Conservation (phyloP, 2,329 filamentous ascomycete genomes). For the Helicocarpus griseus region DNA sequence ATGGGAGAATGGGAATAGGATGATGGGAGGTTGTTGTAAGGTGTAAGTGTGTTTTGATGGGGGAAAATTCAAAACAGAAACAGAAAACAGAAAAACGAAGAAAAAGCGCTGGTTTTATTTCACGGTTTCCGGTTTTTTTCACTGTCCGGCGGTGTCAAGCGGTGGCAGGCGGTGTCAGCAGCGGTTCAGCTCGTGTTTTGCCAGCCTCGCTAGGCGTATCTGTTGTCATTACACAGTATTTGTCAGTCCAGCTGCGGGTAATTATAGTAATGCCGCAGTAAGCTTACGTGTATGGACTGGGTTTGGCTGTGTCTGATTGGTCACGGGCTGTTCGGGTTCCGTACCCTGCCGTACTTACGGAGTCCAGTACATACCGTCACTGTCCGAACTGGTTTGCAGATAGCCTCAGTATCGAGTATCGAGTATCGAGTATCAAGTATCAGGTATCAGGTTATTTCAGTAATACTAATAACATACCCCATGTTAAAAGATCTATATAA, state of each 20-base stretch:
- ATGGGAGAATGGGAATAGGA: too few species aligned
- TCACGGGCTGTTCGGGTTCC: not conserved
- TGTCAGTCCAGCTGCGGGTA: constrained; percentile 1
- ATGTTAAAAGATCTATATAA: too few species aligned
- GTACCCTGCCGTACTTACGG: not conserved
- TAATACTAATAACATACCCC: too few species aligned
- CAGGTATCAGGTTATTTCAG: too few species aligned
- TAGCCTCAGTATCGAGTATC: too few species aligned
- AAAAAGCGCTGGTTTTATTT: not conserved
- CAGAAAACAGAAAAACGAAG: too few species aligned
- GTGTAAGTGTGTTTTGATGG: too few species aligned
- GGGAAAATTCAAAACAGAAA: not conserved
- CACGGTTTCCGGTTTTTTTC: not conserved
- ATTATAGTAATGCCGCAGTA: not conserved
- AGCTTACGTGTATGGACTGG: not conserved
- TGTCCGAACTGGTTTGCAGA: not conserved
- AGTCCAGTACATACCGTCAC: not conserved
- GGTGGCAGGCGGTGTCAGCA: not conserved
- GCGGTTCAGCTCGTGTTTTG: not conserved
- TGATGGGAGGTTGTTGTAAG: too few species aligned
- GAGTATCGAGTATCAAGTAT: too few species aligned
- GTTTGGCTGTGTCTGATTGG: too few species aligned
- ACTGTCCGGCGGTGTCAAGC: too few species aligned
- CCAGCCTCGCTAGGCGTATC: not conserved
- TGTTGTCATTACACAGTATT: constrained; percentile 3